These are phyloP conservation scores for Aphanomyces euteiches DNA, from an alignment of 352 stramenopile genomes.

Conservation along the genomic window DNA sequence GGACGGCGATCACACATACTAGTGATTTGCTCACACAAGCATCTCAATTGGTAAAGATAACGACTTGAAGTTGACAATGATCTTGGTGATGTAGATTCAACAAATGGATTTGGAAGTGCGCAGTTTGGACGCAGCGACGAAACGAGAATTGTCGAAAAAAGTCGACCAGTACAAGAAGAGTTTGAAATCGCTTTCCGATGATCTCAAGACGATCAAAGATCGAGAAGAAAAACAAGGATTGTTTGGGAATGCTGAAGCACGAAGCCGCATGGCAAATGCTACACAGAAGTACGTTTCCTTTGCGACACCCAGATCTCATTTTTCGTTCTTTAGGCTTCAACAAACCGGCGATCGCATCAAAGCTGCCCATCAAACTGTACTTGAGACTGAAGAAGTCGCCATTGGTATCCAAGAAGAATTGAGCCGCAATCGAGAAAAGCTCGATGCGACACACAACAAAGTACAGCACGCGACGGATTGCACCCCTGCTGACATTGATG, in stretches of 20 bases:
- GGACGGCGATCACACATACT: conserved; percentile 75
- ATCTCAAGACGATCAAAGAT: conserved; percentile 77
- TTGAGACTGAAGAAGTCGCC: conserved; percentile 79
- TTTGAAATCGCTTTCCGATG: conserved; percentile 67
- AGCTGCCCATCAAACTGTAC: conserved; percentile 71
- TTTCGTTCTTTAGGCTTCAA: conserved; percentile 56
- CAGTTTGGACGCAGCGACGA: conserved; percentile 69
- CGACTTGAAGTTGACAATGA: too few relatives aligned
- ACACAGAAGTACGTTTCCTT: conserved; percentile 64
- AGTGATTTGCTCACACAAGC: conserved; percentile 76
- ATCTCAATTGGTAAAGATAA: conserved; percentile 61
- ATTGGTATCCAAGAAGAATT: conserved; percentile 81
- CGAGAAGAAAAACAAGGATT: conserved; percentile 81
- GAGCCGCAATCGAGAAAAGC: conserved; percentile 80
- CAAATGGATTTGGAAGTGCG: conserved; percentile 87
- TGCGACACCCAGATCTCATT: neutral
- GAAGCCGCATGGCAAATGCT: conserved; percentile 68
- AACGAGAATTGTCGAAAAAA: conserved; percentile 84
- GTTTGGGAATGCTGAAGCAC: conserved; percentile 71
- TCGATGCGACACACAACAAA: conserved; percentile 74
- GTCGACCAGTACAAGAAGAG: conserved; percentile 89
- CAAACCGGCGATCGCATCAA: conserved; percentile 76
- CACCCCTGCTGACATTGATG: neutral
- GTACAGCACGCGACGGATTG: neutral
- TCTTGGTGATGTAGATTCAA: conserved; percentile 51